Evolutionary conservation across 139 green algal genomes (phyloP).

Genomic region (Closterium sp.): DNA sequence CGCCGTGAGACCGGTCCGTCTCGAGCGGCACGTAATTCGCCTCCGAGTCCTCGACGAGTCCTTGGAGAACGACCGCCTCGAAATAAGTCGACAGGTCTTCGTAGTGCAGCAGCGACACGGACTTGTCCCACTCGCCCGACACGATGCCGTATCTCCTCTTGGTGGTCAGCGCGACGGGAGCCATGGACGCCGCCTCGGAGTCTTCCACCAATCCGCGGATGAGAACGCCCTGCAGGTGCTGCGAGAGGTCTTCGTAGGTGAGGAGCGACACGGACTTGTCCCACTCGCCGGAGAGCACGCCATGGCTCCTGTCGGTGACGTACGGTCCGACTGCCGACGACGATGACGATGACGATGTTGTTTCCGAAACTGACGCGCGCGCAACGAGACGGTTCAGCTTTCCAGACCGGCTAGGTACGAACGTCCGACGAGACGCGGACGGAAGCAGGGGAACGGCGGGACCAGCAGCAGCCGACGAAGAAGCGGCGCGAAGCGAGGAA

Average conservation of each 20-base stretch:
- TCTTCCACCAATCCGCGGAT: not conserved
- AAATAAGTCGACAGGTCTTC: not conserved
- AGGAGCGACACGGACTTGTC: not conserved
- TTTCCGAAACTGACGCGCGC: not conserved
- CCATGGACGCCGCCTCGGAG: not conserved
- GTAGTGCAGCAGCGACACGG: not conserved
- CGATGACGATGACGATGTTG: too few species aligned
- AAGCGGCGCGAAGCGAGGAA: not conserved
- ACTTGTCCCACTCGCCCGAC: not conserved
- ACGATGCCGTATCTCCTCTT: not conserved
- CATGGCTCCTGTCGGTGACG: not conserved
- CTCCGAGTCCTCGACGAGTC: not conserved
- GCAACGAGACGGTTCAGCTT: not conserved
- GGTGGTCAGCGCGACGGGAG: not conserved
- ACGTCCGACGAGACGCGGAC: not conserved
- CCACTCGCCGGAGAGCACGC: not conserved
- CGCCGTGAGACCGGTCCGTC: not conserved
- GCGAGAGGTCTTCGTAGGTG: not conserved
- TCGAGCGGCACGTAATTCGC: not conserved
- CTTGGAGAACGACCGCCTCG: not conserved
- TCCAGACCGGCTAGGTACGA: too few species aligned
- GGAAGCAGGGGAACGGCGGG: not conserved
- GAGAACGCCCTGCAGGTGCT: not conserved
- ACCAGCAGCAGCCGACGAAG: not conserved
- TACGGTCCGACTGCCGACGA: not conserved